Conservation (phyloP, 73 alveolate species). For the Uronychia binucleata region DNA sequence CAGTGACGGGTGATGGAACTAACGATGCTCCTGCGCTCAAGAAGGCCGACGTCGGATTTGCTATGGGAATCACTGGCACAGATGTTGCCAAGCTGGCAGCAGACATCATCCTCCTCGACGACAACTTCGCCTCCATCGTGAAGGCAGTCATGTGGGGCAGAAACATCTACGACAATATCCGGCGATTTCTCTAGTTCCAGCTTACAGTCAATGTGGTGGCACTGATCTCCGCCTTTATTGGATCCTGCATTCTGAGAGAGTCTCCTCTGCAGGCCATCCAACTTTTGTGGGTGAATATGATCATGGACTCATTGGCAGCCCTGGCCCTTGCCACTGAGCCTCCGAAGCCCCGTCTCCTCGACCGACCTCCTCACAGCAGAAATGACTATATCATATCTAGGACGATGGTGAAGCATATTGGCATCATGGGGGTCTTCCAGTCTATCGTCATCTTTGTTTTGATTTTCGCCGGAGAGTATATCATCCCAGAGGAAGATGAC, state of each 20-base stretch:
- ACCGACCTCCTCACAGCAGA: slow-evolving; percentile 85
- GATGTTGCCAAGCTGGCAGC: slow-evolving; percentile 98
- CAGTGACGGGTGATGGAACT: slow-evolving; percentile 99
- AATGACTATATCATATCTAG: slow-evolving; percentile 84
- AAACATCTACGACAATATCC: slow-evolving; percentile 85
- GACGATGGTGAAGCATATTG: slow-evolving; percentile 89
- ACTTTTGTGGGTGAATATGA: slow-evolving; percentile 89
- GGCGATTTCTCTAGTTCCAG: slow-evolving; percentile 90
- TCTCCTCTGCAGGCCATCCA: slow-evolving; percentile 90
- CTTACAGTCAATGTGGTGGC: slow-evolving; percentile 94
- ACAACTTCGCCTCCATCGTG: slow-evolving; percentile 95
- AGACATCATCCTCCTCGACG: slow-evolving; percentile 94
- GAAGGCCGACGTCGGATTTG: slow-evolving; percentile 96
- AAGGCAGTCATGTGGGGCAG: slow-evolving; percentile 93
- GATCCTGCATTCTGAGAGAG: slow-evolving; percentile 85
- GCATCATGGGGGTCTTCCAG: slow-evolving; percentile 75
- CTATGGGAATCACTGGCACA: slow-evolving; percentile 98
- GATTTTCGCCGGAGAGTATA: slow-evolving; percentile 70
- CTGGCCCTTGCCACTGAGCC: slow-evolving; percentile 96
- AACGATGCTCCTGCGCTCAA: slow-evolving; percentile 98
- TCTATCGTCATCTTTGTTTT: slow-evolving; percentile 54
- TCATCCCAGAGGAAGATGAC: slow-evolving; percentile 66
- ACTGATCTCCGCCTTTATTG: slow-evolving; percentile 78
- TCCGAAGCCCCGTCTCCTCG: slow-evolving; percentile 84
- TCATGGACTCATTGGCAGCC: slow-evolving; percentile 91